Evolutionary conservation across 805 yeast species (phyloP), one percentile per base, ranked within the genome.

Genomic region (Cyberlindnera bimundalis): DNA sequence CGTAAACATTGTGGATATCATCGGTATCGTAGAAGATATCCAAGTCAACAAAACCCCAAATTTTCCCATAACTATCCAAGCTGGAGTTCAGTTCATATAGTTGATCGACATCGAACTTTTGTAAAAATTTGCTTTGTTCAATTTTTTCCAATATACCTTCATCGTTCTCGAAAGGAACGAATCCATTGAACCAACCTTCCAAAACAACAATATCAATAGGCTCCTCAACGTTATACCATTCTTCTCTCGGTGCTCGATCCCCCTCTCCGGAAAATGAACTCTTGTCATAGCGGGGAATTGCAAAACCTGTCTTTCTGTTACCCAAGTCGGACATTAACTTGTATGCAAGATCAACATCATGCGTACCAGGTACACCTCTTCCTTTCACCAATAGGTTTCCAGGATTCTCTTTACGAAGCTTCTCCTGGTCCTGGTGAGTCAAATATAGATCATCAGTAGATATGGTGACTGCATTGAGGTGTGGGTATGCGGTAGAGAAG

Each of bases 111-210:
- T 51, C 54, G 49, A 67, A 62, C 43, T 58, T 35, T 18, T 51
- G 40, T 34, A 65, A 40, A 40, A 51, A 33, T 33, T 45, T 37
- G 37, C 55, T 50, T 45, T 59, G 27, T 21, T 57, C 25, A 5
- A 32, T 35, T 35, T 42, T 40, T 16, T 20, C 41, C 5, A 41
- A 30, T 6, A 52, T 34, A 6, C 58, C 60, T 2, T 47, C 47
- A 4, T 58, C 58, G 20, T 60, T 51, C 1, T 61, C 48, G 15
- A 74, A 49, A 2, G 83, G 69, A 5, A 57, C 47, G 57, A 79
- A 91, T 2, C 98, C 98, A 18, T 79, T 73, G 65, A 90, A 88
- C 99, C 99, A 91, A 5, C 98, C 99, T 63, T 91, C 99, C 29
- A 93, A 69, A 2, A 91, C 60, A 3, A 91, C 71, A 4, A 89